Percentiles rank a stretch among this genome's conserved stretches.
phyloP scores from a whole-genome alignment of 2,329 filamentous ascomycete genomes.

The Hypomyces rosellus region DNA sequence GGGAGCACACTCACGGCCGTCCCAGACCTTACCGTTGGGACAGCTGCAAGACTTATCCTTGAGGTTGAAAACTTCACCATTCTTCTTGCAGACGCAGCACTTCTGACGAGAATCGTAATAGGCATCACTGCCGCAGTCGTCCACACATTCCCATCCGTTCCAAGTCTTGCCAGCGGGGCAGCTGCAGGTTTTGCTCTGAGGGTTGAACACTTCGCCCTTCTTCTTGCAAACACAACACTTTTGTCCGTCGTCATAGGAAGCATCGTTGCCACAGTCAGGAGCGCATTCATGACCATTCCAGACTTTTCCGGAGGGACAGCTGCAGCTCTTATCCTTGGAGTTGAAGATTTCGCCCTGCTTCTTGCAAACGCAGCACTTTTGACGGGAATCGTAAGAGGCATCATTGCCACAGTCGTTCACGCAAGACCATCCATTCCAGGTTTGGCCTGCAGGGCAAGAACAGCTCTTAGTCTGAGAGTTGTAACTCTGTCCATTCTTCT shows the following conservation, averaged over 20 bases:
- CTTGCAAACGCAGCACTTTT: slow-evolving; percentile 13
- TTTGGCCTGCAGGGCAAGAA: slow-evolving; percentile 6
- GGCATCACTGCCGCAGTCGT: too few relatives aligned
- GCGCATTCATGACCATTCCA: slow-evolving; percentile 7
- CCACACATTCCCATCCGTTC: slow-evolving; percentile 1
- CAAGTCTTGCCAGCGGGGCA: slow-evolving; percentile 4
- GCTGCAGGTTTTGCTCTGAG: slow-evolving; percentile 4
- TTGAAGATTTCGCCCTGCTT: slow-evolving; percentile 9
- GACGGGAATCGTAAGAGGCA: slow-evolving; percentile 1
- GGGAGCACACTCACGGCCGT: background rate
- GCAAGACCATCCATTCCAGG: slow-evolving; percentile 2
- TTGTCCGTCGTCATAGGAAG: background rate
- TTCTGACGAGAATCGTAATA: too few relatives aligned
- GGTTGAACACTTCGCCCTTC: slow-evolving; percentile 4
- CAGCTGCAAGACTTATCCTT: background rate
- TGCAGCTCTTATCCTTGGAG: slow-evolving; percentile 6
- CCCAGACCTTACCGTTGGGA: slow-evolving; percentile 5
- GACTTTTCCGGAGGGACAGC: slow-evolving; percentile 1
- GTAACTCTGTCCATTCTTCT: slow-evolving; percentile 3
- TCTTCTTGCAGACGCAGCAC: too few relatives aligned
- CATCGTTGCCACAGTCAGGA: slow-evolving; percentile 12
- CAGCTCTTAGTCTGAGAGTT: slow-evolving; percentile 7
- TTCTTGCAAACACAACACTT: slow-evolving; percentile 10
- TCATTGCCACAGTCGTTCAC: slow-evolving; percentile 10
- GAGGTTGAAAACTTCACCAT: too few relatives aligned